Conservation (phyloP, 352 stramenopile species). For the Phytophthora cactorum region DNA sequence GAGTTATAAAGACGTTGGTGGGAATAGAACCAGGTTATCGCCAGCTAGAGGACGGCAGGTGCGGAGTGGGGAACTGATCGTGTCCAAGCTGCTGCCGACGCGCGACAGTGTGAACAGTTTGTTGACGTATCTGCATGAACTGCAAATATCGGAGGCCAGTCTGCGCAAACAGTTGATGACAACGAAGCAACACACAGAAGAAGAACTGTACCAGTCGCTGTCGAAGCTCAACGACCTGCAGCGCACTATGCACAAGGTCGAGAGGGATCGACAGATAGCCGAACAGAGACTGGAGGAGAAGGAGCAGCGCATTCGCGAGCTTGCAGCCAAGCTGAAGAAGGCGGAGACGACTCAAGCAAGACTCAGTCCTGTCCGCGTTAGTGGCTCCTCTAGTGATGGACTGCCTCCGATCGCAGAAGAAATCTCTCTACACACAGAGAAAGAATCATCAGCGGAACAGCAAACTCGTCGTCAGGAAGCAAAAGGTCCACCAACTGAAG, state of each 20-base stretch:
- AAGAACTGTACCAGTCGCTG: slow-evolving; percentile 44
- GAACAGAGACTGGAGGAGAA: slow-evolving; percentile 39
- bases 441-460: not conserved
- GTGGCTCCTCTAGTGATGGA: not conserved
- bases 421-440: not conserved
- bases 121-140: slow-evolving; percentile 72
- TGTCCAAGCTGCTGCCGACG: slow-evolving; percentile 58
- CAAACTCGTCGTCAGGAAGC: not conserved
- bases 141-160: slow-evolving; percentile 65
- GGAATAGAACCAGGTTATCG: slow-evolving; percentile 21
- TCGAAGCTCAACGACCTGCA: slow-evolving; percentile 30
- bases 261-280: slow-evolving; percentile 26
- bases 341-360: slow-evolving; percentile 23
- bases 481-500: not conserved
- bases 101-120: slow-evolving; percentile 63
- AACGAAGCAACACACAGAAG: slow-evolving; percentile 46
- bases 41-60: slow-evolving; percentile 9
- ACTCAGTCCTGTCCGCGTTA: not conserved
- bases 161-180: slow-evolving; percentile 64
- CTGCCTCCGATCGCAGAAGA: slow-evolving; percentile 15
- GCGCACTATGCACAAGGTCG: slow-evolving; percentile 26
- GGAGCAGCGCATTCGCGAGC: slow-evolving; percentile 38
- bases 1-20: slow-evolving; percentile 21
- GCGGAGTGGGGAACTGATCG: slow-evolving; percentile 38
- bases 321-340: slow-evolving; percentile 36